phyloP scores from a whole-genome alignment of 2,329 filamentous ascomycete genomes.

The Corinectria fuckeliana region DNA sequence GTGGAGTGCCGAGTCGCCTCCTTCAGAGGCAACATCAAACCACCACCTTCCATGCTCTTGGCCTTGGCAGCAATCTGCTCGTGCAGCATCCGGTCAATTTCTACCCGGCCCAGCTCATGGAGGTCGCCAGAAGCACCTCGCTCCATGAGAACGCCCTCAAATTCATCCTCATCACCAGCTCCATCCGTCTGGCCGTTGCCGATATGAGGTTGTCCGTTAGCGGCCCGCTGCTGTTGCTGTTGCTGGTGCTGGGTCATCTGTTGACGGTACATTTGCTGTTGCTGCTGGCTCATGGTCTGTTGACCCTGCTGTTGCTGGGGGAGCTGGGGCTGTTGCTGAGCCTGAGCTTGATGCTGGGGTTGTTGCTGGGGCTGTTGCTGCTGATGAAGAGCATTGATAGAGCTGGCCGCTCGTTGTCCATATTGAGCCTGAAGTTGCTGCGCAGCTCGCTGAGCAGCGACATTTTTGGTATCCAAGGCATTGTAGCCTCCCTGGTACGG shows the following conservation, averaged over 20 bases:
- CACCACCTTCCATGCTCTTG: conserved; percentile 74
- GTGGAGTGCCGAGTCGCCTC: conserved; percentile 52
- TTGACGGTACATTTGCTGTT: conserved; percentile 45
- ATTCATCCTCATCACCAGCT: conserved; percentile 64
- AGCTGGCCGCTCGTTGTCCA: conserved; percentile 68
- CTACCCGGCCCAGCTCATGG: conserved; percentile 62
- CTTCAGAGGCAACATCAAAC: conserved; percentile 75
- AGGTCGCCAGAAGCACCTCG: conserved; percentile 60
- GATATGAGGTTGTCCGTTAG: conserved; percentile 38
- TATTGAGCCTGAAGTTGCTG: conserved; percentile 65
- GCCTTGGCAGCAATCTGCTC: conserved; percentile 70
- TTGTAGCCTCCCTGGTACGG: conserved; percentile 45
- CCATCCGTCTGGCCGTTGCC: conserved; percentile 75
- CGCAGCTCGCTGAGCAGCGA: conserved; percentile 62
- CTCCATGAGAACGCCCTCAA: conserved; percentile 65
- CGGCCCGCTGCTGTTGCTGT: conserved; percentile 45
- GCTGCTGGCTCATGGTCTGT: conserved; percentile 31
- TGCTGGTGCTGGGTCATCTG: conserved; percentile 40
- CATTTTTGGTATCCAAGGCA: conserved; percentile 43
- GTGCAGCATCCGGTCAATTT: conserved; percentile 74
- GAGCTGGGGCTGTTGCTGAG: conserved; percentile 42
- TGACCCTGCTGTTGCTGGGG: conserved; percentile 42
- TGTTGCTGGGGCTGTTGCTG: conserved; percentile 46
- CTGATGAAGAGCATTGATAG: conserved; percentile 68
- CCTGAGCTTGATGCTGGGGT: conserved; percentile 21